phyloP scores from a whole-genome alignment of 1,139 yeast species.

The Blastobotrys malaysiensis region DNA sequence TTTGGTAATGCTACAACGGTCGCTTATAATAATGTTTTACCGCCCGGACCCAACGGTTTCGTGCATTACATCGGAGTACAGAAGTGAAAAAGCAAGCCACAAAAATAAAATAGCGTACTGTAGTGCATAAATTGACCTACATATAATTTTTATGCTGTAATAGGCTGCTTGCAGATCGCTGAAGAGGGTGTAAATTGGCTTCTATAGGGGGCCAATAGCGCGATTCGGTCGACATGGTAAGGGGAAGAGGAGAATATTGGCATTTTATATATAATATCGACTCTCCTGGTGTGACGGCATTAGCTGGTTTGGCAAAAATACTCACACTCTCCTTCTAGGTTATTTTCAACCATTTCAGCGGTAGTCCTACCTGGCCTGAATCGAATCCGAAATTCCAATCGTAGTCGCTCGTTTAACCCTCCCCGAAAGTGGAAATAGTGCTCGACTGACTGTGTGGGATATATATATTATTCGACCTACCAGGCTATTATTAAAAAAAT shows the following conservation, averaged over 20 bases:
- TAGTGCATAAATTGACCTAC: neutral
- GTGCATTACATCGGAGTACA: neutral
- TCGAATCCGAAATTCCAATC: neutral
- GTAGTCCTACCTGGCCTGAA: neutral
- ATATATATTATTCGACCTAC: constrained; percentile 1
- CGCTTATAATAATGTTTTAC: too few relatives aligned
- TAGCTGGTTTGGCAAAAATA: neutral
- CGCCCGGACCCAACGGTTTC: too few relatives aligned
- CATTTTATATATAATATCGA: neutral
- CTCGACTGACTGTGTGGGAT: neutral
- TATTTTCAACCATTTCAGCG: neutral
- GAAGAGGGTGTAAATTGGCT: neutral
- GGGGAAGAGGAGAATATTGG: neutral
- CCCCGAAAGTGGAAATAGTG: neutral
- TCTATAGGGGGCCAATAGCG: neutral
- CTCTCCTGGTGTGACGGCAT: neutral
- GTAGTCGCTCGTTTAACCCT: neutral
- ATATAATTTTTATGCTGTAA: neutral
- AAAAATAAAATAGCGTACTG: too few relatives aligned
- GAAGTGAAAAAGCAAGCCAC: neutral
- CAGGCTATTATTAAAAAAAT: neutral
- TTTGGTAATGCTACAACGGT: too few relatives aligned
- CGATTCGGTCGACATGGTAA: neutral
- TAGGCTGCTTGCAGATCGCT: neutral
- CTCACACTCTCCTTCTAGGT: neutral